Evolutionary conservation across 345 rosid genomes (phyloP), one percentile per base, ranked within the genome.

Genomic region (Alliaria petiolata): DNA sequence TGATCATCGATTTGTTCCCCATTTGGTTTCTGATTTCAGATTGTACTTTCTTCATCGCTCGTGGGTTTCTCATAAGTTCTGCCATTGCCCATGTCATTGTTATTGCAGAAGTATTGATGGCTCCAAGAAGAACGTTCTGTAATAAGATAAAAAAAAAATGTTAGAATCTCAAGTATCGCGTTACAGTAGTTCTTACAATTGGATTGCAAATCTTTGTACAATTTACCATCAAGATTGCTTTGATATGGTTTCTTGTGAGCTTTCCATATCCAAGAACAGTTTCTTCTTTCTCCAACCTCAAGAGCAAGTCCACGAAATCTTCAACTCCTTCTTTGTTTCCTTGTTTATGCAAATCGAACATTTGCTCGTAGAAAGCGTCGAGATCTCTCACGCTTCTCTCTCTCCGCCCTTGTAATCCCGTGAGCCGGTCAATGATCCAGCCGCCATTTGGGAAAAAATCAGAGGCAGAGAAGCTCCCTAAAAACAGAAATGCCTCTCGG

Each of bases 41-140:
- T 67, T 75, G 83, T 0, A 69, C 75, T 70, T 78, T 83, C 56
- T 53, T 81, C 83, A 85, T 76, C 22, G 42, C 70, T 46, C 62
- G 54, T 1, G 83, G 81, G 50, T 85, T 80, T 45, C 60, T 82
- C 6, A 13, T 30, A 0, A 84, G 78, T 57, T 82, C 80, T 6
- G 88, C 49, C 85, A 82, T 79, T 10, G 86, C 64, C 89, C 89
- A 85, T 12, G 44, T 63, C 60, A 33, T 33, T 33, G 35, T 5
- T 33, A 33, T 33, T 6, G 35, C 35, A 33, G 35, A 33, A 33
- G 35, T 33, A 33, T 33, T 33, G 35, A 33, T 33, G 35, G 8
- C 35, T 33, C 35, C 35, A 33, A 33, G 35, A 33, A 33, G 35
- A 33, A 33, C 35, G 35, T 33, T 33, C 35, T 33, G 35, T 6